Conservation (phyloP, 2,329 filamentous ascomycete genomes). For the Xylaria sp. region DNA sequence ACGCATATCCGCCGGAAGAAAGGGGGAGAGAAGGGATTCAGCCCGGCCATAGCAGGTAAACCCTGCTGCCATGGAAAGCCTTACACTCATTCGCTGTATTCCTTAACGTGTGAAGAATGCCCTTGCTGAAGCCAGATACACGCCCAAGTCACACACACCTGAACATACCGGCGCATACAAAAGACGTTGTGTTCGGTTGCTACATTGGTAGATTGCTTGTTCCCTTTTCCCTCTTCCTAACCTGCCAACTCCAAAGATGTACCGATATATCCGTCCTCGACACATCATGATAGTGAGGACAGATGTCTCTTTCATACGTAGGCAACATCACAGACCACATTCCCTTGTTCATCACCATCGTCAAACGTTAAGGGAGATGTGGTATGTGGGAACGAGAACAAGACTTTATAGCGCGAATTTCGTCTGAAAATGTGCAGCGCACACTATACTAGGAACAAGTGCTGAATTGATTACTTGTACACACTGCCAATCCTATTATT, state of each 20-base stretch:
- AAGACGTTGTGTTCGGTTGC: constrained; percentile 12
- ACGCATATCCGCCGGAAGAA: constrained; percentile 14
- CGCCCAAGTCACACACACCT: constrained; percentile 21
- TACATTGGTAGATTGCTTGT: constrained; percentile 18
- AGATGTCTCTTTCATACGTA: constrained; percentile 22
- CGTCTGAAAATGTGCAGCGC: constrained; percentile 21
- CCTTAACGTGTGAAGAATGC: constrained; percentile 6
- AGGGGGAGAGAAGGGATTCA: constrained; percentile 6
- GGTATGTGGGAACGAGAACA: constrained; percentile 21
- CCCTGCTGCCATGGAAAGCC: constrained; percentile 5
- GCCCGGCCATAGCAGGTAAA: constrained; percentile 7
- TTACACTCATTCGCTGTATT: constrained; percentile 6
- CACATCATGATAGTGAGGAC: constrained; percentile 26
- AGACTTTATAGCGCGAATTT: constrained; percentile 16
- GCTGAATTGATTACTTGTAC: constrained; percentile 37
- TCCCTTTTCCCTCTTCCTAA: constrained; percentile 16
- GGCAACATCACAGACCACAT: constrained; percentile 25
- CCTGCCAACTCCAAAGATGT: constrained; percentile 32
- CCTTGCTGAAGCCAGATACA: constrained; percentile 18
- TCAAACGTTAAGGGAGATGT: constrained; percentile 24
- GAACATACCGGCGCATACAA: constrained; percentile 27
- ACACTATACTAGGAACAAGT: constrained; percentile 30
- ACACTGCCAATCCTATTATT: constrained; percentile 32
- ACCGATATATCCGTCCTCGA: constrained; percentile 10
- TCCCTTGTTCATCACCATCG: constrained; percentile 24